These are phyloP conservation scores for Magnusiomyces paraingens DNA, from an alignment of 1,139 yeast genomes.

Conservation along the genomic window DNA sequence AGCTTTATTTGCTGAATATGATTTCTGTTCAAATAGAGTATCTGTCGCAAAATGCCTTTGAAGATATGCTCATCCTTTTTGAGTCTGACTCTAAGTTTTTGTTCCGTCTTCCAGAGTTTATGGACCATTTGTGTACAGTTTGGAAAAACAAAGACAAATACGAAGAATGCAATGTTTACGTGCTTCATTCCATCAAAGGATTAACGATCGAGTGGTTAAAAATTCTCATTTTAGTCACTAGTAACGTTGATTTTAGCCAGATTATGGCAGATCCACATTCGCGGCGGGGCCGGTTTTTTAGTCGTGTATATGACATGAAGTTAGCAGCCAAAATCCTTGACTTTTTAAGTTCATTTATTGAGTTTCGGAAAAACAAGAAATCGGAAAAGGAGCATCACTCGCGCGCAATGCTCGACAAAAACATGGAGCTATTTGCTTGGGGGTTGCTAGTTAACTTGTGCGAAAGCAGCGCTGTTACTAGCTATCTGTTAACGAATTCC, in stretches of 20 bases:
- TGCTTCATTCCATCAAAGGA: constrained; percentile 5
- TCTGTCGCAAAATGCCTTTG: constrained; percentile 3
- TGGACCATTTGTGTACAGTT: neutral
- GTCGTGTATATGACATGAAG: constrained; percentile 8
- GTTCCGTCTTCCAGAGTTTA: constrained; percentile 1
- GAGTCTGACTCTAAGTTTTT: constrained; percentile 4
- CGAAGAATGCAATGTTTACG: neutral
- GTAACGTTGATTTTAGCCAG: constrained; percentile 13
- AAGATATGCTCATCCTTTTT: constrained; percentile 1
- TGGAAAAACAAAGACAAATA: neutral
- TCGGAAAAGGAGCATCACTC: neutral
- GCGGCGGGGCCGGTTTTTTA: constrained; percentile 9
- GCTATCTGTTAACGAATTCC: constrained; percentile 3
- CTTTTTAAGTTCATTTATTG: neutral
- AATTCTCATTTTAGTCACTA: constrained; percentile 18
- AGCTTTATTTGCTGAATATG: constrained; percentile 15
- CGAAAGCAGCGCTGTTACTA: constrained; percentile 14
- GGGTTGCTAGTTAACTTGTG: constrained; percentile 21
- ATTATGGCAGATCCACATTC: constrained; percentile 4
- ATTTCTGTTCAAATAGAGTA: constrained; percentile 18
- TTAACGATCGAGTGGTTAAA: constrained; percentile 13
- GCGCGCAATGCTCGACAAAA: neutral
- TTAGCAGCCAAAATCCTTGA: constrained; percentile 10
- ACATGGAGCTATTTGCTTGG: constrained; percentile 17
- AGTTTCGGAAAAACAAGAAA: neutral